Percentiles rank a stretch among this genome's conserved stretches.
Evolutionary conservation across 2,329 filamentous ascomycete genomes (phyloP).

Genomic region (Xylariomycetidae sp.): DNA sequence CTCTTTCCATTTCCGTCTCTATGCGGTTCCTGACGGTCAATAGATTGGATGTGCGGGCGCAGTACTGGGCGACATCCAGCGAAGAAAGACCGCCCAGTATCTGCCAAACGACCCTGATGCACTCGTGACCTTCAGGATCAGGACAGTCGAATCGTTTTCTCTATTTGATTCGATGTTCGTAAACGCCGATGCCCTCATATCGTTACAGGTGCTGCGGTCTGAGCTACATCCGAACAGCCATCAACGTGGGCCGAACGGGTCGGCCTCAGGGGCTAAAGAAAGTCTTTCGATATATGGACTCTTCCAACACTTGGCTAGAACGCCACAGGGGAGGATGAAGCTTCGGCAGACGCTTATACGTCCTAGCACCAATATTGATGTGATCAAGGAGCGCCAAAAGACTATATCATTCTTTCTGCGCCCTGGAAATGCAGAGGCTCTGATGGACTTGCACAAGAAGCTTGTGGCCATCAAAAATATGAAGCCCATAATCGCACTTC

Average conservation of each 20-base stretch:
- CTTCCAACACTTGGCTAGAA: conserved; percentile 70
- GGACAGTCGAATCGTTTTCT: conserved; percentile 69
- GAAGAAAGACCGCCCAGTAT: conserved; percentile 59
- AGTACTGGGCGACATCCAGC: conserved; percentile 72
- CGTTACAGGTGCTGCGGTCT: conserved; percentile 78
- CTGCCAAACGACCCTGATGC: conserved; percentile 54
- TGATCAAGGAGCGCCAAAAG: conserved; percentile 68
- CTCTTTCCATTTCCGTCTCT: background rate
- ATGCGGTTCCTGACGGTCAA: conserved; percentile 10
- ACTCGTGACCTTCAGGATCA: conserved; percentile 54
- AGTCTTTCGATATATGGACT: conserved; percentile 79
- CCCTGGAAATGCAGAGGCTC: conserved; percentile 57
- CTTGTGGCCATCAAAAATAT: conserved; percentile 75
- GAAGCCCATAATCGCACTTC: conserved; percentile 59
- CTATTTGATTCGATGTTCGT: conserved; percentile 67
- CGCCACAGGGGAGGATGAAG: conserved; percentile 69
- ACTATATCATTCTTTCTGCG: conserved; percentile 64
- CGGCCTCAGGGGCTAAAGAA: conserved; percentile 66
- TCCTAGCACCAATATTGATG: conserved; percentile 62
- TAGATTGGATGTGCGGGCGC: conserved; percentile 82
- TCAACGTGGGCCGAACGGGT: conserved; percentile 62
- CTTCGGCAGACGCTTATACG: conserved; percentile 79
- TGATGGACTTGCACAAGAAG: conserved; percentile 53
- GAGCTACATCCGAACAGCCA: conserved; percentile 81
- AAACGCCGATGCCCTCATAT: conserved; percentile 72